Evolutionary conservation across 768 basidiomycete species (phyloP).

Genomic region (Termitomyces sp.): DNA sequence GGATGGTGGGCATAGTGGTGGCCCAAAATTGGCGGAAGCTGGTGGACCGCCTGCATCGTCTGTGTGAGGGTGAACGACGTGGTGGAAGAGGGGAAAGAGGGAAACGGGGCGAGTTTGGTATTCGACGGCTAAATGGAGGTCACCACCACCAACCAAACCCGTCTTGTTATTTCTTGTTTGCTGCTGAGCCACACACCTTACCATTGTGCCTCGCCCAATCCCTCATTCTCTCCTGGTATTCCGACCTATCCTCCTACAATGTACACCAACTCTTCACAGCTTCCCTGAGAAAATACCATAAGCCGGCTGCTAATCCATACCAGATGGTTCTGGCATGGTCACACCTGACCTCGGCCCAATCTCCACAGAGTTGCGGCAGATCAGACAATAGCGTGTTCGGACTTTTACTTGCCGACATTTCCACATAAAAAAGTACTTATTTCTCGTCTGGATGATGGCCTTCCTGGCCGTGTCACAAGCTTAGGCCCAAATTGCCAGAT

Average conservation of each 20-base stretch:
- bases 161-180: constrained; percentile 37
- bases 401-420: constrained; percentile 10
- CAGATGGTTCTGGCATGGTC: constrained; percentile 8
- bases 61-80: constrained; percentile 46
- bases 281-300: not conserved
- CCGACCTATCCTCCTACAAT: not conserved
- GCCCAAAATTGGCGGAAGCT: constrained; percentile 58
- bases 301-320: not conserved
- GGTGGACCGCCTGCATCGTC: constrained; percentile 74
- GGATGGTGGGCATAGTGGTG: constrained; percentile 67
- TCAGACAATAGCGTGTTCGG: constrained; percentile 13
- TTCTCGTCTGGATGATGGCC: constrained; percentile 8
- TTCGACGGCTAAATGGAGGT: constrained; percentile 40
- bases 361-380: not conserved
- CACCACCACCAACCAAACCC: constrained; percentile 24
- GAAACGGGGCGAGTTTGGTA: constrained; percentile 29
- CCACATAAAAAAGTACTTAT: not conserved
- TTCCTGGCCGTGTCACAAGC: not conserved
- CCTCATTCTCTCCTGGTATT: not conserved
- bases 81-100: constrained; percentile 39
- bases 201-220: not conserved
- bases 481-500: not conserved
- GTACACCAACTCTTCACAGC: not conserved
- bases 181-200: constrained; percentile 19
- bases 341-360: constrained; percentile 13